Evolutionary conservation across 2,329 filamentous ascomycete species (phyloP), one percentile per base, ranked within the genome.

Genomic region (Pseudocercospora fuligena): DNA sequence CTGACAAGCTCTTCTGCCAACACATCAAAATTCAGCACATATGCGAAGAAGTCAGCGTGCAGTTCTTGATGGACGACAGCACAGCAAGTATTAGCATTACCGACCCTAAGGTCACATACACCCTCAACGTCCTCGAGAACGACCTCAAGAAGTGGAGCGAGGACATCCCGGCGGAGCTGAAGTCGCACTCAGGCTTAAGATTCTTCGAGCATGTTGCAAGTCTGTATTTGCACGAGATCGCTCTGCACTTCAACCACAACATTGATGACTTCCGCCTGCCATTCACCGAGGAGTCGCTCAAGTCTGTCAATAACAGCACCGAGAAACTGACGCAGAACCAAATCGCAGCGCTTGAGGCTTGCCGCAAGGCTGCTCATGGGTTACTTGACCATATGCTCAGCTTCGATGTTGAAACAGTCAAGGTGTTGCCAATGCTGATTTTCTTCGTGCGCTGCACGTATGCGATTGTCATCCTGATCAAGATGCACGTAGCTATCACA

Each of bases 11-110:
- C 14, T 79, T 89, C 31, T 82, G 85, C 64, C 84, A 88, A 70
- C 86, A 88, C 76, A 82, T 87, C 58, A 87, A 84, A 69, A 80
- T 89, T 64, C 86, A 85, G 19, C 84, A 84, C 64, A 86, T 88
- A 68, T 85, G 84, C 40, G 86, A 88, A 70, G 84, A 87, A 68
- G 83, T 88, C 40, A 84, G 83, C 2, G 79, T 82, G 21, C 82
- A 85, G 53, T 88, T 88, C 69, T 82, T 82, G 51, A 87, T 88
- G 83, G 84, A 86, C 66, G 83, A 86, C 63, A 75, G 83, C 5
- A 81, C 81, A 1, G 80, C 82, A 5, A 82, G 80, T 61, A 80
- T 87, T 8, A 82, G 80, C 67, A 85, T 88, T 54, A 80, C 84
- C 0, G 86, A 88, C 69, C 80, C 82, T 1, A 84, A 85, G 69